Evolutionary conservation across 306 rosid genomes (phyloP), one percentile per base, ranked within the genome.

Genomic region (Pterocarpus santalinus): DNA sequence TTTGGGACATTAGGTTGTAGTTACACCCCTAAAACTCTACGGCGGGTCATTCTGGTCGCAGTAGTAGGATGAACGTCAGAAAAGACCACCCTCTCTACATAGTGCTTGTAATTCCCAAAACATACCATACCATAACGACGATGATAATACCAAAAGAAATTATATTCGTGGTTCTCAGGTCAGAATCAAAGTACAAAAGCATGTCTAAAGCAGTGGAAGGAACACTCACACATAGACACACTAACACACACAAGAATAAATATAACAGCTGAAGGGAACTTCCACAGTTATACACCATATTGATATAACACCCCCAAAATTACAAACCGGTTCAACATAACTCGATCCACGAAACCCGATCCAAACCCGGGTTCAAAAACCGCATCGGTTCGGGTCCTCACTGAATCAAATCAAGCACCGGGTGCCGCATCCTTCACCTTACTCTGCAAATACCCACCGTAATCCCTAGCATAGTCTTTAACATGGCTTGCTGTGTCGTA

Each of bases 351-450:
- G 28, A 22, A 22, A 22, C 28, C 44, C 44, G 44, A 39, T 39
- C 44, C 44, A 39, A 39, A 39, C 7, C 44, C 7, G 38, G 5
- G 2, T 10, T 6, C 12, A 30, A n/a, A 65, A 52, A 2, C 63
- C 53, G 36, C 56, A 34, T 68, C 69, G 70, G 62, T 28, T 56
- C 3, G 73, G 72, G 49, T 65, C 28, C 9, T 10, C 22, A 15
- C 2, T 14, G 7, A n/a, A 5, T 5, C 22, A 53, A 34, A 2
- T 84, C 81, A 95, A n/a, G 99, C 98, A 1, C 98, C 98, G 0
- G 99, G 98, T 2, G 99, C 98, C 0, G 96, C 98, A 68, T 93
- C 99, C 75, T 90, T 95, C 0, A 84, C 93, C 85, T 89, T 93
- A 62, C 86, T 82, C 55, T 95, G 95, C 85, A 93, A 89, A 75